Conservation (phyloP, 106 monocot species). For the Xerophyta viscosa region DNA sequence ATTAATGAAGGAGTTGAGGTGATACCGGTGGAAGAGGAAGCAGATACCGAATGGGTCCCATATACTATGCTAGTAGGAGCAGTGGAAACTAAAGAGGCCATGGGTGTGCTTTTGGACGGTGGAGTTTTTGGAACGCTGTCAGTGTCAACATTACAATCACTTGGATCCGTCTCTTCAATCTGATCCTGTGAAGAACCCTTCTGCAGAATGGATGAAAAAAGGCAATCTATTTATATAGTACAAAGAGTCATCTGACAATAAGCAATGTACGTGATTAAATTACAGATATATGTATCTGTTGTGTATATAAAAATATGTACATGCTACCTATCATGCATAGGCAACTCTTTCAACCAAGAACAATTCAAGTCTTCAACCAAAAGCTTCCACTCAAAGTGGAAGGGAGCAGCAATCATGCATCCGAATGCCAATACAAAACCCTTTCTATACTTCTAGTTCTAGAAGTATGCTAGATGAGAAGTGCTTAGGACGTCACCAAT, state of each 20-base stretch:
- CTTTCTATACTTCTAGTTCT: too few relatives aligned
- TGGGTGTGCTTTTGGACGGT: conserved; percentile 36
- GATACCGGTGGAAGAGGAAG: conserved; percentile 23
- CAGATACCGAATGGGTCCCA: conserved; percentile 13
- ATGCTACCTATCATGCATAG: too few relatives aligned
- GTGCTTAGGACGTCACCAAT: too few relatives aligned
- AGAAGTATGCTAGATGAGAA: too few relatives aligned
- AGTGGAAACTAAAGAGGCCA: conserved; percentile 19
- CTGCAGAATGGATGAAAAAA: conserved; percentile 21
- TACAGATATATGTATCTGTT: background rate
- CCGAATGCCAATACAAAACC: too few relatives aligned
- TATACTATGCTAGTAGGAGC: conserved; percentile 17
- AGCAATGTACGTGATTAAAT: too few relatives aligned
- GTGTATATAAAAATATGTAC: background rate
- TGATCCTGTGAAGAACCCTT: conserved; percentile 35
- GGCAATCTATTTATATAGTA: conserved; percentile 17
- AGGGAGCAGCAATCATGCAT: too few relatives aligned
- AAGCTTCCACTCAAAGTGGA: too few relatives aligned
- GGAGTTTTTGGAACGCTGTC: conserved; percentile 43
- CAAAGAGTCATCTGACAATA: too few relatives aligned
- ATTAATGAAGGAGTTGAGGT: conserved; percentile 21
- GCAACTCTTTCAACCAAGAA: too few relatives aligned
- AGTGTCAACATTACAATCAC: conserved; percentile 48
- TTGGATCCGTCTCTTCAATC: conserved; percentile 63
- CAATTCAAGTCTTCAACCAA: too few relatives aligned